Conservation (phyloP, 1,139 yeast species). For the Groenewaldozyma sp. region DNA sequence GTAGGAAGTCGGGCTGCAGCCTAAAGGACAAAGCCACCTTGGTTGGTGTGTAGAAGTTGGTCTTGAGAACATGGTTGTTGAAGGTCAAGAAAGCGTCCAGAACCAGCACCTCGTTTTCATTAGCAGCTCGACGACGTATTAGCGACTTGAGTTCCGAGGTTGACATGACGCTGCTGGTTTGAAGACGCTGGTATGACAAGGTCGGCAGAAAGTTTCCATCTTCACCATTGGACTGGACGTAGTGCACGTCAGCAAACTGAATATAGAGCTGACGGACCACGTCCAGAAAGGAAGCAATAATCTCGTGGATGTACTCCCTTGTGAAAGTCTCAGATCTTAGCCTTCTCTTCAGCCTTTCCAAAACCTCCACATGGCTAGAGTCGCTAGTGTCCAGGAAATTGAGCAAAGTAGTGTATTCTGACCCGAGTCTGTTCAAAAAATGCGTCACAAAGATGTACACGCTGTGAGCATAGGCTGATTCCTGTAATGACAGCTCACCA, state of each 20-base stretch:
- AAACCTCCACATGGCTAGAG: constrained; percentile 57
- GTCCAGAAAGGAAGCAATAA: constrained; percentile 60
- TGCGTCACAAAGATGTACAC: constrained; percentile 90
- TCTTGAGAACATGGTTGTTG: constrained; percentile 81
- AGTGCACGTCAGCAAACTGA: constrained; percentile 87
- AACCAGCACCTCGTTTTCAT: constrained; percentile 74
- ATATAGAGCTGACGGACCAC: constrained; percentile 79
- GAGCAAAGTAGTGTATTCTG: constrained; percentile 69
- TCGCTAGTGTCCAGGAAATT: constrained; percentile 56
- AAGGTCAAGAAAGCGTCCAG: constrained; percentile 74
- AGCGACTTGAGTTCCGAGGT: constrained; percentile 67
- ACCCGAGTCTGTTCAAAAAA: constrained; percentile 87
- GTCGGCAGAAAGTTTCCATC: constrained; percentile 56
- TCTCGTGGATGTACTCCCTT: constrained; percentile 71
- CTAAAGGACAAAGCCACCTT: constrained; percentile 94
- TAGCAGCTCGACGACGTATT: constrained; percentile 60
- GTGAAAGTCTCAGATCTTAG: constrained; percentile 91
- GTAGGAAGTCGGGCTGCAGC: constrained; percentile 78
- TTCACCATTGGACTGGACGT: constrained; percentile 52
- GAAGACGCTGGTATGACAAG: constrained; percentile 79
- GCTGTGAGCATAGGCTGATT: constrained; percentile 88
- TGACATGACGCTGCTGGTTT: constrained; percentile 63
- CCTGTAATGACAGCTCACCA: constrained; percentile 84
- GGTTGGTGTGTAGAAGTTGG: constrained; percentile 88
- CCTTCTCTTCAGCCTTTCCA: constrained; percentile 76